These are phyloP conservation scores for Zarea fungicola DNA, from an alignment of 2,329 filamentous ascomycete genomes.

Conservation along the genomic window DNA sequence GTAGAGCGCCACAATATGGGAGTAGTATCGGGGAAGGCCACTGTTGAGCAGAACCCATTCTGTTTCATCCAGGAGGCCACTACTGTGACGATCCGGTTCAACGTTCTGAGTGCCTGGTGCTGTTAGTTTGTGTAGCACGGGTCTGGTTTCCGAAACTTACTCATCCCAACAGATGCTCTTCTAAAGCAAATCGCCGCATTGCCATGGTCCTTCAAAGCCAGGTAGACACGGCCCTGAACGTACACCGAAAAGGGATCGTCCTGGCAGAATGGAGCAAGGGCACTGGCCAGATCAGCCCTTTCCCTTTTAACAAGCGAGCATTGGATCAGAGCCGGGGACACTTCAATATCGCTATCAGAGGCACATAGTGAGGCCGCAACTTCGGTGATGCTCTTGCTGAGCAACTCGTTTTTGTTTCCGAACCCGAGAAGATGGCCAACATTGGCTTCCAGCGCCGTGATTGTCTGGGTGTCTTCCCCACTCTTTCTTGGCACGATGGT, in stretches of 20 bases:
- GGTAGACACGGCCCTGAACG: constrained; percentile 72
- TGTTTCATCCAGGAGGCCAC: constrained; percentile 66
- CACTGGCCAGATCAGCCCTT: constrained; percentile 54
- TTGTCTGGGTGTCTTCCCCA: constrained; percentile 40
- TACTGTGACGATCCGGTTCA: constrained; percentile 49
- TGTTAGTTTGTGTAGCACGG: constrained; percentile 22
- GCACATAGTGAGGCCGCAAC: constrained; percentile 62
- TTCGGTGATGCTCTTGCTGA: constrained; percentile 59
- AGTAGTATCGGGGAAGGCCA: constrained; percentile 78
- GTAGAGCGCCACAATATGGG: constrained; percentile 77
- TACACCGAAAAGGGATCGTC: constrained; percentile 66
- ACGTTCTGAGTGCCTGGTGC: constrained; percentile 40
- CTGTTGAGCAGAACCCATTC: constrained; percentile 66
- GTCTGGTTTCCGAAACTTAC: constrained; percentile 47
- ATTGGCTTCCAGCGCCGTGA: constrained; percentile 56
- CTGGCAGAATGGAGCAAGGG: constrained; percentile 51
- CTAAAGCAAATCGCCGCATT: constrained; percentile 72
- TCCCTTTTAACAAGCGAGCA: constrained; percentile 56
- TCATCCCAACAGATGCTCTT: constrained; percentile 75
- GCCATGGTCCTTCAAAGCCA: constrained; percentile 68
- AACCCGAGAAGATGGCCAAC: constrained; percentile 60
- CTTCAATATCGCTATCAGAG: constrained; percentile 59
- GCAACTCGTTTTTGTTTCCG: constrained; percentile 44
- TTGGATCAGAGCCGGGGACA: constrained; percentile 56
- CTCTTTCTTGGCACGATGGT: constrained; percentile 34